Conservation (phyloP, 805 yeast genomes). For the Teunomyces tritomae region DNA sequence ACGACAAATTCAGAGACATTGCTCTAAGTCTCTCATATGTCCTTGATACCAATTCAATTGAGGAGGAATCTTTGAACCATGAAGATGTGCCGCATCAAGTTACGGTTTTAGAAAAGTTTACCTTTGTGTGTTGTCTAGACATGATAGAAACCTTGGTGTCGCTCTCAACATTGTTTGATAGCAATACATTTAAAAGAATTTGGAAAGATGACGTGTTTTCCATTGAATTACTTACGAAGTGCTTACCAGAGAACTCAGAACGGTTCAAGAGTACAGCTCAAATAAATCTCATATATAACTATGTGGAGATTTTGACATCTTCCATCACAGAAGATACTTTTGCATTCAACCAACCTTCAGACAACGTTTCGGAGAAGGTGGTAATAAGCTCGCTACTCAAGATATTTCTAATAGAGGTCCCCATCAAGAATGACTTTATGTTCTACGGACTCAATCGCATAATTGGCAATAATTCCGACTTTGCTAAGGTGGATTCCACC, state of each 20-base stretch:
- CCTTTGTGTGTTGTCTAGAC: constrained; percentile 52
- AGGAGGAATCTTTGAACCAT: constrained; percentile 26
- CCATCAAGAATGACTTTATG: constrained; percentile 38
- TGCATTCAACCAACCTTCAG: constrained; percentile 16
- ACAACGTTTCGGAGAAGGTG: constrained; percentile 12
- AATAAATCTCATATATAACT: constrained; percentile 48
- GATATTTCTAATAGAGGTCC: constrained; percentile 41
- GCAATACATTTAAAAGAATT: constrained; percentile 13
- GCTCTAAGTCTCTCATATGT: constrained; percentile 21
- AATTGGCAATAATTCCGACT: constrained; percentile 50
- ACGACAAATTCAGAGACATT: constrained; percentile 15
- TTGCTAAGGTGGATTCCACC: constrained; percentile 39
- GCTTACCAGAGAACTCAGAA: constrained; percentile 51
- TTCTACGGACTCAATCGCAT: constrained; percentile 54
- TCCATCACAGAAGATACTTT: constrained; percentile 35
- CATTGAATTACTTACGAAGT: constrained; percentile 30
- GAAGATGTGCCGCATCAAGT: constrained; percentile 32
- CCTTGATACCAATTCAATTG: constrained; percentile 24
- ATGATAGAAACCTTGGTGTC: constrained; percentile 48
- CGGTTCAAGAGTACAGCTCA: constrained; percentile 37
- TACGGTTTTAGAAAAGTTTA: constrained; percentile 45
- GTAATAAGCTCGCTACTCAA: constrained; percentile 31
- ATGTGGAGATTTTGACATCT: constrained; percentile 51
- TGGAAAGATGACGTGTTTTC: constrained; percentile 31
- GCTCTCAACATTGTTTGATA: constrained; percentile 23